Conservation (phyloP, 345 rosid genomes). For the Litchi chinensis region DNA sequence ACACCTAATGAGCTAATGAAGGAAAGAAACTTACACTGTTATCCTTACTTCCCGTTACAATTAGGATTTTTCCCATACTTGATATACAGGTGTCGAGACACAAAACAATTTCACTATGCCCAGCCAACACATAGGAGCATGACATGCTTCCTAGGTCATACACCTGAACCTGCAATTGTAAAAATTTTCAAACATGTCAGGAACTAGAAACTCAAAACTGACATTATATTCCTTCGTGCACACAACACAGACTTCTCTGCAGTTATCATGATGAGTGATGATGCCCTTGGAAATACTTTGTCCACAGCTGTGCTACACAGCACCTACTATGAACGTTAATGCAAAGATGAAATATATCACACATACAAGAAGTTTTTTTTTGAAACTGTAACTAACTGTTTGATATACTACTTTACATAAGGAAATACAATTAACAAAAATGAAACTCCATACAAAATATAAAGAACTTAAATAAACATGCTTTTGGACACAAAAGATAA, state of each 20-base stretch:
- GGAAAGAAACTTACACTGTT: slow-evolving; percentile 61
- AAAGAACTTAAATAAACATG: slow-evolving; percentile 1
- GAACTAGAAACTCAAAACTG: slow-evolving; percentile 5
- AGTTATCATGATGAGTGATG: not conserved
- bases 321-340: not conserved
- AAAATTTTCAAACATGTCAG: slow-evolving; percentile 23
- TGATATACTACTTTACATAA: not conserved
- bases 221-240: slow-evolving; percentile 3
- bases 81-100: slow-evolving; percentile 81
- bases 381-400: not conserved
- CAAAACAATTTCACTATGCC: slow-evolving; percentile 77
- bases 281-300: not conserved
- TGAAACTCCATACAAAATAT: not conserved
- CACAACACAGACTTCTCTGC: slow-evolving; percentile 17
- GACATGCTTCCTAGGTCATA: slow-evolving; percentile 89
- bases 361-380: not conserved
- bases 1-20: slow-evolving; percentile 9
- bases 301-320: not conserved
- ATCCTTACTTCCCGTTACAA: slow-evolving; percentile 93
- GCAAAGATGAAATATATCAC: not conserved
- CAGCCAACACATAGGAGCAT: slow-evolving; percentile 85
- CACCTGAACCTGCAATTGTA: slow-evolving; percentile 72
- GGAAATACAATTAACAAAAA: not conserved
- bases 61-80: slow-evolving; percentile 57
- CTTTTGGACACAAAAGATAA: not conserved